Percentiles rank a stretch among this genome's conserved stretches.
Evolutionary conservation across 2,329 filamentous ascomycete genomes (phyloP).

Genomic region (Pseudogymnoascus sp.): DNA sequence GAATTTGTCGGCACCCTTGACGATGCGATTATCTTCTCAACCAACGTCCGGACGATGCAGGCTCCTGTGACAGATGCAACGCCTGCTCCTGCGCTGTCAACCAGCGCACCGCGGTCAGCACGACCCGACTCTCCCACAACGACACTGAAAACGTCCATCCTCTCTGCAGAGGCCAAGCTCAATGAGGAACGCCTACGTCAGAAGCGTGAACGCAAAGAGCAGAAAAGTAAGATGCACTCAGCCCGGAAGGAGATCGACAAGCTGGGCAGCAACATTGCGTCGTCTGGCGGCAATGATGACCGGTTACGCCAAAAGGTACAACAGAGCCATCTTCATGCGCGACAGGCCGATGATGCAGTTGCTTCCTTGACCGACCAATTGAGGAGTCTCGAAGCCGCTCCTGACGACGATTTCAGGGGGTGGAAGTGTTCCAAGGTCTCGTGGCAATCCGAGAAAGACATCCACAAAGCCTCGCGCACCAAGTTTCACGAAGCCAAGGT

Average conservation of each 20-base stretch:
- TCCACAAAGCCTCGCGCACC: slow-evolving; percentile 35
- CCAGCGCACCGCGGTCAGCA: slow-evolving; percentile 50
- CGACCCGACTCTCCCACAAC: slow-evolving; percentile 71
- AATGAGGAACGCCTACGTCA: slow-evolving; percentile 61
- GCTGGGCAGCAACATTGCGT: slow-evolving; percentile 57
- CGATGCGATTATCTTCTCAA: slow-evolving; percentile 60
- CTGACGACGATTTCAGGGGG: slow-evolving; percentile 48
- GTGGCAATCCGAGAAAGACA: slow-evolving; percentile 42
- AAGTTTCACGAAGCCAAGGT: slow-evolving; percentile 57
- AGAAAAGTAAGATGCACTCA: slow-evolving; percentile 59
- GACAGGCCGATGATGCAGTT: slow-evolving; percentile 54
- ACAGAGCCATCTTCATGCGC: slow-evolving; percentile 68
- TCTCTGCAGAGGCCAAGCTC: slow-evolving; percentile 62
- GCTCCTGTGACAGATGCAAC: slow-evolving; percentile 25
- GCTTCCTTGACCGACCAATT: slow-evolving; percentile 50
- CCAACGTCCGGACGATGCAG: slow-evolving; percentile 48
- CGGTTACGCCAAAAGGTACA: slow-evolving; percentile 67
- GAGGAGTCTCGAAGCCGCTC: slow-evolving; percentile 57
- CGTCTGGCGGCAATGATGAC: slow-evolving; percentile 67
- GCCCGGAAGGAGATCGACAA: slow-evolving; percentile 69
- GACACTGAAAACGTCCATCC: slow-evolving; percentile 69
- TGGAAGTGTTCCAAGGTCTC: slow-evolving; percentile 49
- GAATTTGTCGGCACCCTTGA: slow-evolving; percentile 67
- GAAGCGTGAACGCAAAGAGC: slow-evolving; percentile 67
- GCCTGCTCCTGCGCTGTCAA: slow-evolving; percentile 19